Evolutionary conservation across 2,329 filamentous ascomycete species (phyloP), one percentile per base, ranked within the genome.

Genomic region (Reticulascus tulasneorum): DNA sequence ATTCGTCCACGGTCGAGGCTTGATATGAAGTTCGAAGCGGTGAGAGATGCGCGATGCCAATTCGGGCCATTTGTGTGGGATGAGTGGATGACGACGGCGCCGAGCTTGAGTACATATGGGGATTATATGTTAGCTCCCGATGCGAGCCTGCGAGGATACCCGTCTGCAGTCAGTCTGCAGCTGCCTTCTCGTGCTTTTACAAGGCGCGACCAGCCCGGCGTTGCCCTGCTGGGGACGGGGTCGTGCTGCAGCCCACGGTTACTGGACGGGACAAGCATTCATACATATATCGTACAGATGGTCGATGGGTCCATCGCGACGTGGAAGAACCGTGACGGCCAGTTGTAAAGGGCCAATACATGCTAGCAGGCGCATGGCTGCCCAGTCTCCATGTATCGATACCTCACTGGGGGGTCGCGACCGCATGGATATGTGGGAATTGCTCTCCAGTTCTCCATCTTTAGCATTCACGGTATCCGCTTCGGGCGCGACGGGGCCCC

Each of bases 301-400:
- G 34, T 33, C 37, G 34, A 44, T 46, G 37, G 44, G 27, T 35
- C 33, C 33, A 20, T 24, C 19, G 23, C 22, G 29, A 23, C 31
- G 27, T 39, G 35, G 34, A 35, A 37, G 25, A n/a, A 20, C 9
- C 27, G 22, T 18, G 20, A 33, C 32, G 12, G 25, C 16, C 13
- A 17, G 23, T 7, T 17, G 12, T 34, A 10, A 39, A 25, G 35
- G 42, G 33, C 38, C 34, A 17, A 37, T 54, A 56, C 48, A 41
- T 49, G 41, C 45, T 52, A 49, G 49, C 36, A 48, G 50, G 58
- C 40, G 58, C 54, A 56, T 60, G 38, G 57, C 55, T 63, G 55
- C 58, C 58, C 57, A 60, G 59, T 44, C 29, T 21, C 47, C 47
- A 53, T 51, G 60, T 63, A 61, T 51, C 50, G 45, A 51, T 55